Evolutionary conservation across 768 basidiomycete genomes (phyloP), one percentile per base, ranked within the genome.

Genomic region (Termitomyces sp.): DNA sequence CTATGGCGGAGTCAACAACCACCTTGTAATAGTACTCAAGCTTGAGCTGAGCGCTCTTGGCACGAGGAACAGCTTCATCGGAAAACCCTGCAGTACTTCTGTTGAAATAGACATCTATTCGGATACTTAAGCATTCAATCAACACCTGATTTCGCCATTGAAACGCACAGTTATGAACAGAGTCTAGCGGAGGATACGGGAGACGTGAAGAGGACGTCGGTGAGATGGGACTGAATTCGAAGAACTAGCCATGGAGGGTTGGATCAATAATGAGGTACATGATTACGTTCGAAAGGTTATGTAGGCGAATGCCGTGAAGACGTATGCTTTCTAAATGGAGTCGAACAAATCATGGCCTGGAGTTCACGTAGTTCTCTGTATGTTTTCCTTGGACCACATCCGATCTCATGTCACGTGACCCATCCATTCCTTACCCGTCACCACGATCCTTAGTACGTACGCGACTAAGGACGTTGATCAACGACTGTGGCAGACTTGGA

Each of bases 11-110:
- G 72, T 98, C 95, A 45, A 99, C 97, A 1, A 92, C 93, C 44
- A 97, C 89, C 74, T 98, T 97, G 77, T 98, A 99, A 72, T 89
- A 97, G 71, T 96, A 89, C 76, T 98, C 97, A 56, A 98, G 83
- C 75, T 96, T 97, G 76, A 98, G 80, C 74, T 97, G 95, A 2
- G 96, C 96, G 44, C 85, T 86, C 73, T 94, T 96, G 15, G 93
- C 92, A 65, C 89, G 89, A 48, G 93, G 88, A 64, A 89, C 73
- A 16, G 92, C 88, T 62, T 90, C 86, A 57, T 92, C 89, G 7
- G 91, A 90, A 74, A 96, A 93, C 40, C 84, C 84, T 54, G 79
- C 73, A 2, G 89, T 83, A 48, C 83, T 89, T 63, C 96, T 84
- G 67, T 96, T 89, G 73, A 99, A 99, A 76, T 92, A 93, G 53